These are phyloP conservation scores for Mariannaea elegans DNA, from an alignment of 2,329 filamentous ascomycete species.

Conservation along the genomic window DNA sequence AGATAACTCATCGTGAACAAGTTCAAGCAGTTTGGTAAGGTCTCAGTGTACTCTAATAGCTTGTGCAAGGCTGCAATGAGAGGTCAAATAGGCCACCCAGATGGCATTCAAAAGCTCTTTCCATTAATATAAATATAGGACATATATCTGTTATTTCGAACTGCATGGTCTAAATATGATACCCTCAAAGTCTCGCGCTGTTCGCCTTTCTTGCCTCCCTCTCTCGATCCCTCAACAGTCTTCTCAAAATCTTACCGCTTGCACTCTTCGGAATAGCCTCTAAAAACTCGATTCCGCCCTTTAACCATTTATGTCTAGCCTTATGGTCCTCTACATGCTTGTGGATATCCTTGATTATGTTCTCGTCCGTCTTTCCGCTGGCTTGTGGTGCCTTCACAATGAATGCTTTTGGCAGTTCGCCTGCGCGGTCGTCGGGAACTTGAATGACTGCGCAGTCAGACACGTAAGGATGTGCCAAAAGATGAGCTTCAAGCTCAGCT, in stretches of 20 bases:
- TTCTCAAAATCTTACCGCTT: conserved; percentile 75
- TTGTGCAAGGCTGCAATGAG: too few relatives aligned
- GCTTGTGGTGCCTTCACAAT: conserved; percentile 59
- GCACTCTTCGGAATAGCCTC: conserved; percentile 75
- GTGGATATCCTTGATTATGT: conserved; percentile 59
- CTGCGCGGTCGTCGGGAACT: conserved; percentile 65
- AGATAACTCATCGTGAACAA: too few relatives aligned
- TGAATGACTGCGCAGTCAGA: conserved; percentile 80
- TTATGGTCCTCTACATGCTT: conserved; percentile 71
- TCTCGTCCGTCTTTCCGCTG: conserved; percentile 61
- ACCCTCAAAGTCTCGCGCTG: conserved; percentile 4
- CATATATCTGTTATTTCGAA: too few relatives aligned
- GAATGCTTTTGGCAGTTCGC: conserved; percentile 69
- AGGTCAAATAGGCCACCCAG: too few relatives aligned
- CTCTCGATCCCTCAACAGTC: conserved; percentile 76
- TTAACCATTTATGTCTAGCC: conserved; percentile 72
- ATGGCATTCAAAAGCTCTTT: too few relatives aligned
- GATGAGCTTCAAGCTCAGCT: conserved; percentile 78
- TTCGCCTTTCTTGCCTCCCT: conserved; percentile 8
- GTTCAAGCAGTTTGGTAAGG: too few relatives aligned
- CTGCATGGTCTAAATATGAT: too few relatives aligned
- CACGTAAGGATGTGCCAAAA: conserved; percentile 74
- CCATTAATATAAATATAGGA: too few relatives aligned
- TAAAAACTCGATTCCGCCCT: conserved; percentile 68
- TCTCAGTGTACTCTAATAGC: too few relatives aligned